These are phyloP conservation scores for Blastobotrys apis DNA, from an alignment of 1,139 yeast species.

Conservation along the genomic window DNA sequence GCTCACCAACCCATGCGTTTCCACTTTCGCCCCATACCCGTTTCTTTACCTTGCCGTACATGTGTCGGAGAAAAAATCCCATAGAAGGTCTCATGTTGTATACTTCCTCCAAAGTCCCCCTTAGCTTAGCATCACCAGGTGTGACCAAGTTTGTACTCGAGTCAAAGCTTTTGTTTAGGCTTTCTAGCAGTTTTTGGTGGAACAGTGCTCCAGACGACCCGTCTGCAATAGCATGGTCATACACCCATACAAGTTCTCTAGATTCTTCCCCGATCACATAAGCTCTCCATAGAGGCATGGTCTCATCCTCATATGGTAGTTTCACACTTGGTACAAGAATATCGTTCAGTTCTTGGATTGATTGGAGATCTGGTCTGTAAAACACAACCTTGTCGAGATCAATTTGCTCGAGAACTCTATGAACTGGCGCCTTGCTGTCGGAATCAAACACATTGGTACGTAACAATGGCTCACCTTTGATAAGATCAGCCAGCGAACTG, in stretches of 20 bases:
- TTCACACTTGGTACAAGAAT: conserved; percentile 6
- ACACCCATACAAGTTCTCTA: conserved; percentile 15
- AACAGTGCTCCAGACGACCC: conserved; percentile 25
- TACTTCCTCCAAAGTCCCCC: neutral
- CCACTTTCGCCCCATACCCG: too few species aligned
- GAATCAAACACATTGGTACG: conserved; percentile 11
- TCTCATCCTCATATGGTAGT: conserved; percentile 15
- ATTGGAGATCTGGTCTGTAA: conserved; percentile 2
- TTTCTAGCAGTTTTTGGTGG: conserved; percentile 19
- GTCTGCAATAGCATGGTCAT: conserved; percentile 25
- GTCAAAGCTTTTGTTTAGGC: conserved; percentile 9
- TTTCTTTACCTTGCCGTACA: too few species aligned
- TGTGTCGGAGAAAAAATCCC: neutral
- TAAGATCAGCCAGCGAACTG: conserved; percentile 7
- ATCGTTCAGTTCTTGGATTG: conserved; percentile 15
- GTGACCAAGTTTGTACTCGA: neutral
- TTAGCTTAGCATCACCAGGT: neutral
- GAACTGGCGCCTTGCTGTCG: neutral
- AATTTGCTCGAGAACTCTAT: neutral
- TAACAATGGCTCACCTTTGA: conserved; percentile 6
- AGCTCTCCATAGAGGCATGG: conserved; percentile 26
- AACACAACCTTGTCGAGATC: conserved; percentile 14
- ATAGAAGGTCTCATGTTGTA: conserved; percentile 5
- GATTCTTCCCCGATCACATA: conserved; percentile 16
- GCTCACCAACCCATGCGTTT: conserved; percentile 5